These are phyloP conservation scores for Iris pallida DNA, from an alignment of 116 monocot species.

Conservation along the genomic window DNA sequence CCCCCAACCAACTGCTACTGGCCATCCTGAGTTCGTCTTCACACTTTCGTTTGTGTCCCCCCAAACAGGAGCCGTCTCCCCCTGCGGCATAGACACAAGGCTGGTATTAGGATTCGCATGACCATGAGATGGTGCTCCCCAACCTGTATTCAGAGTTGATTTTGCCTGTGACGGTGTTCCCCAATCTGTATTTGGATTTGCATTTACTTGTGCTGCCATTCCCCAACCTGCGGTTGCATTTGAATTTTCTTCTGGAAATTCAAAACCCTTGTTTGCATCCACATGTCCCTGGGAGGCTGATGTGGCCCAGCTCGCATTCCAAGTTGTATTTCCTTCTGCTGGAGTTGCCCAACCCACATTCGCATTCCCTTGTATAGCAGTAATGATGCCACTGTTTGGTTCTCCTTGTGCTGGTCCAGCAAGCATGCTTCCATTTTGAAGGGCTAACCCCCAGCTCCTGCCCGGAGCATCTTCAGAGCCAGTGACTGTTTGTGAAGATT, in stretches of 20 bases:
- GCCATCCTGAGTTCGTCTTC: constrained; percentile 17
- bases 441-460: background rate
- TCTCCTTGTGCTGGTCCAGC: constrained; percentile 8
- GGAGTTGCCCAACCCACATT: constrained; percentile 12
- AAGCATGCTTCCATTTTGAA: constrained; percentile 1
- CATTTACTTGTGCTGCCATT: constrained; percentile 1
- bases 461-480: background rate
- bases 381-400: constrained; percentile 24
- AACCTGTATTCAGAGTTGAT: constrained; percentile 20
- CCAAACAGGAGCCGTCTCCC: too few species aligned
- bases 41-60: too few species aligned
- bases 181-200: constrained; percentile 26
- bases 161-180: constrained; percentile 17
- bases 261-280: background rate
- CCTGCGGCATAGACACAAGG: too few species aligned
- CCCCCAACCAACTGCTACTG: constrained; percentile 9
- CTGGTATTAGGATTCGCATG: too few species aligned
- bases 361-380: constrained; percentile 9
- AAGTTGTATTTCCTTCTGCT: constrained; percentile 26
- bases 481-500: background rate
- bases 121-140: too few species aligned
- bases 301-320: constrained; percentile 37
- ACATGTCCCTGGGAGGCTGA: background rate
- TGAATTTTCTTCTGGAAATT: constrained; percentile 18
- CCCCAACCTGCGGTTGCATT: constrained; percentile 36